Base-by-base conservation (phyloP, 495 filamentous ascomycete species). In the Penicillium mononematosum region DNA sequence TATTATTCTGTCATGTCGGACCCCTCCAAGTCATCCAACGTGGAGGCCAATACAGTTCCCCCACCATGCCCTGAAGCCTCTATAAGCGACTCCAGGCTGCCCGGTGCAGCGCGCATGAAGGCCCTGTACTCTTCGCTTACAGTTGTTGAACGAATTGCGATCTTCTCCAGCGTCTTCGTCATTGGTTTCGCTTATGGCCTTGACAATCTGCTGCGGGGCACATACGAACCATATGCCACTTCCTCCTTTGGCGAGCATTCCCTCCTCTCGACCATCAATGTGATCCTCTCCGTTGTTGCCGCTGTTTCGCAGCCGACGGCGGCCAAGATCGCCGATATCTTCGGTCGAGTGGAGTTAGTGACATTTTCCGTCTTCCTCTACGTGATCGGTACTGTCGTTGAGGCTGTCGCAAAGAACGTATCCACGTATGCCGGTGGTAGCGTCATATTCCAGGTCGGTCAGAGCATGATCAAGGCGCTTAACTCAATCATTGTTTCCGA, bases 201-300 rank as follows among this genome's bases (percentile, higher is more conserved):
- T 19, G 56, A 58, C 17, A 53, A 43, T 16, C 42, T 53, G 36
- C 48, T 58, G 16, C 56, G 56, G 2, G 32, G 41, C 11, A 53
- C 49, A 29, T 58, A 58, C 25, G 39, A 58, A 32, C 46, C 56
- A 17, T 58, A 58, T 29, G 56, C 56, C 10, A 58, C 56, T 5
- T 39, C 56, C 22, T 52, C 48, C 29, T 58, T 53, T 34, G 56
- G 56, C 12, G 42, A 58, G 22, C 56, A 58, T 32, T 58, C 56
- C 8, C 43, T 58, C 2, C 42, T 58, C 11, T 42, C 56, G 16
- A 58, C 56, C 9, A 42, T 58, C 12, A 58, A 58, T 31, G 56
- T 58, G 8, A 48, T 53, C 19, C 49, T 48, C 1, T 47, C 41
- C 12, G 56, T 58, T 20, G 46, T 58, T 24, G 56, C 56, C 14